Evolutionary conservation across 108 stramenopile genomes (phyloP), one percentile per base, ranked within the genome.

Genomic region (Schizochytrium sp.): DNA sequence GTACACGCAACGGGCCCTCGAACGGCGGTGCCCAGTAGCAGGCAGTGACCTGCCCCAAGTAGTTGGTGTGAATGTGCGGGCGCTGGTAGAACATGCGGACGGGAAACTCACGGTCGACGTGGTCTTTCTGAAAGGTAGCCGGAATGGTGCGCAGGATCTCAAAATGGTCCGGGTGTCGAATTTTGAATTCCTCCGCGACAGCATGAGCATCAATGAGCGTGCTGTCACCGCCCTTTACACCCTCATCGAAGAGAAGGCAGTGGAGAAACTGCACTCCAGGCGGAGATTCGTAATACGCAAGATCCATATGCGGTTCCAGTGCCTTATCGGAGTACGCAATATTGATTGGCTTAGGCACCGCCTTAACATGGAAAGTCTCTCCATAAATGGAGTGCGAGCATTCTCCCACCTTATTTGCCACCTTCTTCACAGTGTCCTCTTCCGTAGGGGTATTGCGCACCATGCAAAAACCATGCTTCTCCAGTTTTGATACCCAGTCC

Each of bases 261-360:
- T 90, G 89, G 13, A 92, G 53, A 0, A 92, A 41, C 88, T 92
- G 91, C 4, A 90, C 12, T 38, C 91, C 91, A 38, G 91, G 91
- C 12, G 87, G 87, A n/a, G 88, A 89, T 60, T 92, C 91, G 57
- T 90, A 90, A 61, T 92, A 92, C 17, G 49, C 61, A 17, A 92
- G 88, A 57, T 92, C 91, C 88, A 59, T 59, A 57, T 92, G 91
- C 40, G 60, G 50, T 55, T 89, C 72, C 13, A 91, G 60, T 2
- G 12, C 72, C 42, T 15, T 3, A 7, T 38, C 19, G 7, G 76
- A 61, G 76, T 91, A 91, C 1, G 90, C 90, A 10, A 76, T 61
- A 56, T 91, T 91, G 49, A 89, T 72, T 4, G 90, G 88, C 38
- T 58, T 19, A 8, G 3, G 12, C 3, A 13, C 19, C 3, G 40